These are phyloP conservation scores for Aquilaria agallochum DNA, from an alignment of 441 rosid genomes.

Conservation along the genomic window DNA sequence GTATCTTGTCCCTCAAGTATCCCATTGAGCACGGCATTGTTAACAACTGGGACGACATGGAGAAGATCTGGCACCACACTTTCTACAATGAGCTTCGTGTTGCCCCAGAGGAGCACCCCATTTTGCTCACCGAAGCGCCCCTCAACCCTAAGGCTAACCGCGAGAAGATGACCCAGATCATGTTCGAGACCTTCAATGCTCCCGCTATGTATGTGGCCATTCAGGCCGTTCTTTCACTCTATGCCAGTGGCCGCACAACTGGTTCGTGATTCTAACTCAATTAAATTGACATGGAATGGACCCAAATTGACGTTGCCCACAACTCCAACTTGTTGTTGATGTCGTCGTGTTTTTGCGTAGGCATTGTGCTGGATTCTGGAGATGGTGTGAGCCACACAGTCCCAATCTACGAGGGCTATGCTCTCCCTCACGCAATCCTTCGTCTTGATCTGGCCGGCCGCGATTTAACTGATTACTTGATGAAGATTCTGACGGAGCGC, in stretches of 20 bases:
- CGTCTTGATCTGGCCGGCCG: constrained; percentile 28
- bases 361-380: constrained; percentile 17
- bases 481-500: constrained; percentile 31
- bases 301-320: no score
- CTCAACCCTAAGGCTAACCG: constrained; percentile 33
- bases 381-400: no score
- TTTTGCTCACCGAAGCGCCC: constrained; percentile 18
- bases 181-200: no score
- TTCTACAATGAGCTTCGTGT: constrained; percentile 9
- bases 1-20: constrained; percentile 18
- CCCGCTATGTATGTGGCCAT: no score
- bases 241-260: constrained; percentile 38
- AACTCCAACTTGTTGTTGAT: no score
- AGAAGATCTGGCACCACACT: constrained; percentile 8
- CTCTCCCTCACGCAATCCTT: no score
- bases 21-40: constrained; percentile 37
- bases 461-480: constrained; percentile 26
- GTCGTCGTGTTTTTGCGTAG: constrained; percentile 8
- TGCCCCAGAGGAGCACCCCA: constrained; percentile 31
- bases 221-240: constrained; percentile 32
- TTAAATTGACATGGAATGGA: no score
- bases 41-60: constrained; percentile 40
- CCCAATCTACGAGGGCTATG: no score
- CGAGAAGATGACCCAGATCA: constrained; percentile 34
- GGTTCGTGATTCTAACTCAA: constrained; percentile 18